Evolutionary conservation across 2,329 filamentous ascomycete genomes (phyloP).

Genomic region (Talaromyces sp.): DNA sequence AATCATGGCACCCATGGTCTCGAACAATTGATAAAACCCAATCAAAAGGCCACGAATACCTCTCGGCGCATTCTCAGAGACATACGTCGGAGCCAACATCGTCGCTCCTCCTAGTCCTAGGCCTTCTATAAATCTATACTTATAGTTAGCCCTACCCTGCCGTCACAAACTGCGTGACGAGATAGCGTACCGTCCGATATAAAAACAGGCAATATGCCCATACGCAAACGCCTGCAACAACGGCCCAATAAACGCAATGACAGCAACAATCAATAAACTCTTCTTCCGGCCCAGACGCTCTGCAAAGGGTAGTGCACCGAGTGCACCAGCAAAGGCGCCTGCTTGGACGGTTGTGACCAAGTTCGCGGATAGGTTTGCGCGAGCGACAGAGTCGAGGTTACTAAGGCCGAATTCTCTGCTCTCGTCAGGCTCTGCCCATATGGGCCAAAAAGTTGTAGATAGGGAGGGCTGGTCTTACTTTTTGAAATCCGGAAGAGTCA

Average conservation of each 20-base stretch:
- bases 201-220: not conserved
- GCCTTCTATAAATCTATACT: not conserved
- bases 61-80: constrained; percentile 57
- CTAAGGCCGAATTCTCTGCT: constrained; percentile 55
- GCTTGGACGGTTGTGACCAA: constrained; percentile 68
- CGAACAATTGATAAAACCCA: constrained; percentile 50
- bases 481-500: constrained; percentile 60
- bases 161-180: constrained; percentile 59
- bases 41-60: constrained; percentile 58
- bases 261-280: constrained; percentile 58
- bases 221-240: constrained; percentile 52
- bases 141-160: not conserved
- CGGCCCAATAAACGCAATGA: constrained; percentile 61
- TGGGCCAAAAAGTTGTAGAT: not conserved
- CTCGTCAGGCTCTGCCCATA: not conserved
- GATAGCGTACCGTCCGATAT: constrained; percentile 22
- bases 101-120: constrained; percentile 44
- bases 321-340: constrained; percentile 55
- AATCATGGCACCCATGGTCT: constrained; percentile 51
- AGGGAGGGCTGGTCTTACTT: constrained; percentile 36
- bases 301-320: constrained; percentile 43
- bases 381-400: constrained; percentile 57
- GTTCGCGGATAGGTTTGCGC: constrained; percentile 19
- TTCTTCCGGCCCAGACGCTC: constrained; percentile 55
- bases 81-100: constrained; percentile 58